These are phyloP conservation scores for Rhodotorula diobovata DNA, from an alignment of 768 basidiomycete genomes.

Conservation along the genomic window DNA sequence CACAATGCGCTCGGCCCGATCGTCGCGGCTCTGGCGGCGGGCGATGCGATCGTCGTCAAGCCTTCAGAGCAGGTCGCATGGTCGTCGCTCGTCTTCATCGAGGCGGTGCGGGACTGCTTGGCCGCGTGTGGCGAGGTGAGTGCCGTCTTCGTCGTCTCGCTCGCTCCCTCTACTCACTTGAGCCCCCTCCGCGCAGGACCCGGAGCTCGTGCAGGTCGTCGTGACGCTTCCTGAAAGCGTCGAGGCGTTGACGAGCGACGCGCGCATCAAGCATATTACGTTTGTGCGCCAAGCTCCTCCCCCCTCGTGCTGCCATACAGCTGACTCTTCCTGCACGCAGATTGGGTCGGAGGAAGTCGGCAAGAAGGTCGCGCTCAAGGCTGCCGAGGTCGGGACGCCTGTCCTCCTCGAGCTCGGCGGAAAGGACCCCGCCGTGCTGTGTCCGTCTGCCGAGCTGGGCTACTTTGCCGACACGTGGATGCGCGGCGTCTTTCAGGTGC, in stretches of 20 bases:
- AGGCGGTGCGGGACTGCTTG: slow-evolving; percentile 71
- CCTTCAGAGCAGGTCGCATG: slow-evolving; percentile 89
- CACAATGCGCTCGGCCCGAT: slow-evolving; percentile 95
- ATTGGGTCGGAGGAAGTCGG: slow-evolving; percentile 45
- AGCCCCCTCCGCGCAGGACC: slow-evolving; percentile 2
- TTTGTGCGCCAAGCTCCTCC: slow-evolving; percentile 79
- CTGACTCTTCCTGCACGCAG: background rate
- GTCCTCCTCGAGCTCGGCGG: slow-evolving; percentile 84
- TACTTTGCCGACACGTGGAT: slow-evolving; percentile 78
- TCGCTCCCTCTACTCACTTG: background rate
- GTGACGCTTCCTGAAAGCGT: slow-evolving; percentile 87
- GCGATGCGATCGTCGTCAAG: slow-evolving; percentile 84
- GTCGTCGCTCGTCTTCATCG: slow-evolving; percentile 71
- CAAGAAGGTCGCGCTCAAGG: slow-evolving; percentile 69
- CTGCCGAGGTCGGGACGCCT: slow-evolving; percentile 80
- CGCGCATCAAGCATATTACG: slow-evolving; percentile 84
- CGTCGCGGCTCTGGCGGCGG: slow-evolving; percentile 80
- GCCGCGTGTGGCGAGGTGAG: slow-evolving; percentile 56
- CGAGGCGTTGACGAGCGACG: slow-evolving; percentile 67
- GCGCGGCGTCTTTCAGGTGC: slow-evolving; percentile 81
- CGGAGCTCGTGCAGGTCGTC: slow-evolving; percentile 57
- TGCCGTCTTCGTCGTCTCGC: too few species aligned
- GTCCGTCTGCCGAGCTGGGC: slow-evolving; percentile 75
- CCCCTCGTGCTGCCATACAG: slow-evolving; percentile 48
- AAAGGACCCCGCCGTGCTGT: slow-evolving; percentile 76